phyloP scores from a whole-genome alignment of 1,284 basidiomycete species.

The Sutorius eximius region DNA sequence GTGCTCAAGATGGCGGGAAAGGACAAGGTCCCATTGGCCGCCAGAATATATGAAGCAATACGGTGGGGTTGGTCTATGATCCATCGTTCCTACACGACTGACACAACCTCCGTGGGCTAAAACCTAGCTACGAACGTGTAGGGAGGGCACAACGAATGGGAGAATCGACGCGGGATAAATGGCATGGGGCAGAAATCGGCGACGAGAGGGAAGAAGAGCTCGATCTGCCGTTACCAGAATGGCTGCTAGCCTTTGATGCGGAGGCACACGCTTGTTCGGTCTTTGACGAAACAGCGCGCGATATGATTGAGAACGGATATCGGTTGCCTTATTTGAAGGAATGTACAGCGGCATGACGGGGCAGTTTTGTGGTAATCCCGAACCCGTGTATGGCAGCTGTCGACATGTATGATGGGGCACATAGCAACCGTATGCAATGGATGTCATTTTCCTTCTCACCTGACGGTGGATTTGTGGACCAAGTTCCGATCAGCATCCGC shows the following conservation, averaged over 20 bases:
- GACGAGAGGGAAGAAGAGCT: slow-evolving; percentile 14
- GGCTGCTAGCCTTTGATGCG: slow-evolving; percentile 32
- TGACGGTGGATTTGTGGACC: slow-evolving; percentile 3
- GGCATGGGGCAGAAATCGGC: slow-evolving; percentile 26
- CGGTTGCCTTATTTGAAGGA: slow-evolving; percentile 13
- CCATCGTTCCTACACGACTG: background rate
- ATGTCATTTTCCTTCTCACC: slow-evolving; percentile 18
- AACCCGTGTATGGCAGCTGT: slow-evolving; percentile 2
- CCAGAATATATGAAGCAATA: slow-evolving; percentile 30
- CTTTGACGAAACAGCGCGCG: slow-evolving; percentile 21
- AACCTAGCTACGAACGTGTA: slow-evolving; percentile 29
- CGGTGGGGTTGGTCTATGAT: slow-evolving; percentile 14
- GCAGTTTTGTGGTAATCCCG: slow-evolving; percentile 15
- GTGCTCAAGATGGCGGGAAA: slow-evolving; percentile 27
- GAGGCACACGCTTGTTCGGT: slow-evolving; percentile 28
- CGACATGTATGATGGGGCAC: slow-evolving; percentile 5
- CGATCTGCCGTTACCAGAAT: slow-evolving; percentile 29
- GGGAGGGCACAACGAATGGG: slow-evolving; percentile 27
- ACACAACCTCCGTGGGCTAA: background rate
- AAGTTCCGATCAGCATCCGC: slow-evolving; percentile 30
- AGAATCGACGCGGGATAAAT: slow-evolving; percentile 30
- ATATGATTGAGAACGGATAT: slow-evolving; percentile 31
- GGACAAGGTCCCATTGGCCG: slow-evolving; percentile 17
- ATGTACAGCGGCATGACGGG: slow-evolving; percentile 8
- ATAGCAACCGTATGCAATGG: slow-evolving; percentile 11